Percentiles rank a stretch among this genome's conserved stretches.
Conservation (phyloP, 441 rosid species). For the Adansonia gregorii region DNA sequence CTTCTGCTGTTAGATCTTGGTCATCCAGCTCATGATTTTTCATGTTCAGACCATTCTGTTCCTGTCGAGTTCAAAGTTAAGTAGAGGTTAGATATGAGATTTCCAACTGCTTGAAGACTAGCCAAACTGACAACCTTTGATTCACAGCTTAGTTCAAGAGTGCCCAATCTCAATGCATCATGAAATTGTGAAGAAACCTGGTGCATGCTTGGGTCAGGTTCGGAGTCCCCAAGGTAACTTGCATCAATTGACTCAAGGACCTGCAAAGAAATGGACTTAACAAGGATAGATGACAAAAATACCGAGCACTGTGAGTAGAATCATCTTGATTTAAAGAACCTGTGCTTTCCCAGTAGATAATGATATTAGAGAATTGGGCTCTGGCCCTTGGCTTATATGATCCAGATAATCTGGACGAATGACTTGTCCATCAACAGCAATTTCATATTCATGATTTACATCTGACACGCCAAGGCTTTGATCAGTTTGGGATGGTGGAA, state of each 20-base stretch:
- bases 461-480: slow-evolving; percentile 53
- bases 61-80: slow-evolving; percentile 46
- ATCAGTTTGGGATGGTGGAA: slow-evolving; percentile 56
- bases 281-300: background rate
- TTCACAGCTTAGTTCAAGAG: slow-evolving; percentile 45
- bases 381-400: slow-evolving; percentile 51
- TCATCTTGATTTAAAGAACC: slow-evolving; percentile 41
- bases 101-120: slow-evolving; percentile 1
- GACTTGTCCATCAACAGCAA: slow-evolving; percentile 60
- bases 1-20: slow-evolving; percentile 46
- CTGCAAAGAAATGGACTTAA: slow-evolving; percentile 42
- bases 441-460: slow-evolving; percentile 56
- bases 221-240: slow-evolving; percentile 47
- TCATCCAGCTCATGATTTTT: slow-evolving; percentile 44
- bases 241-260: slow-evolving; percentile 56
- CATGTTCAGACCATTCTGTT: slow-evolving; percentile 43
- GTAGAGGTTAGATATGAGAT: background rate
- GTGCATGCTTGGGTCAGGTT: slow-evolving; percentile 54
- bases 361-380: slow-evolving; percentile 50
- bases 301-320: slow-evolving; percentile 16
- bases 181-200: slow-evolving; percentile 67
- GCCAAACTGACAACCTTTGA: slow-evolving; percentile 44
- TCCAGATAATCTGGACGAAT: slow-evolving; percentile 57
- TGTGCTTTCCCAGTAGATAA: slow-evolving; percentile 59
- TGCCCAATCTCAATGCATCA: slow-evolving; percentile 48